Evolutionary conservation across 371 early-diverging fungal species (phyloP).

Genomic region (Parasitella parasitica): DNA sequence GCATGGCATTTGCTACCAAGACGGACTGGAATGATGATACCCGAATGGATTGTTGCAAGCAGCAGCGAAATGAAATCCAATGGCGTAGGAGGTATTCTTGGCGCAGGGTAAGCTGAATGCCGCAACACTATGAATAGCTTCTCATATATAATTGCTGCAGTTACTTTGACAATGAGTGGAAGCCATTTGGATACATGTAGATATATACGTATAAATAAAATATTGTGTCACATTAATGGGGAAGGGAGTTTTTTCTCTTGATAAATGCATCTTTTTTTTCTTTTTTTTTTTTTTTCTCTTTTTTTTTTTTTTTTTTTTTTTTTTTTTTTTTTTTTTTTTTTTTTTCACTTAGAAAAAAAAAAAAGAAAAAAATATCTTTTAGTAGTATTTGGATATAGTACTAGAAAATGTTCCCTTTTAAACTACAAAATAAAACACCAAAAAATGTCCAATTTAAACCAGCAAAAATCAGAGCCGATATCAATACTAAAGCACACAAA

Average conservation of each 20-base stretch:
- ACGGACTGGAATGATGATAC: slow-evolving; percentile 51
- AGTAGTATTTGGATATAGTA: no score
- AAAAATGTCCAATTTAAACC: neutral
- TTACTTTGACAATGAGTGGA: slow-evolving; percentile 30
- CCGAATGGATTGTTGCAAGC: slow-evolving; percentile 52
- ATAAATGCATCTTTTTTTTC: neutral
- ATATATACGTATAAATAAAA: no score
- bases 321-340: neutral
- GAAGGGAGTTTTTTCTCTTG: neutral
- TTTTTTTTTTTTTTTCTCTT: neutral
- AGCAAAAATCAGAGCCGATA: slow-evolving; percentile 1
- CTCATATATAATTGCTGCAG: neutral
- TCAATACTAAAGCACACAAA: slow-evolving; percentile 10
- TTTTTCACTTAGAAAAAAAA: neutral
- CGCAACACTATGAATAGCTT: no score
- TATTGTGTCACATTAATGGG: neutral
- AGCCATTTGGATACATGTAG: slow-evolving; percentile 22
- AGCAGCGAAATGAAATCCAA: slow-evolving; percentile 42
- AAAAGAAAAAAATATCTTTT: no score
- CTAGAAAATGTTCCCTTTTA: no score
- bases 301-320: neutral
- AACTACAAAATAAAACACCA: no score
- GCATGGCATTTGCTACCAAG: slow-evolving; percentile 50
- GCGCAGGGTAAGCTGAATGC: slow-evolving; percentile 50
- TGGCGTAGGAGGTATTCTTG: slow-evolving; percentile 50